These are phyloP conservation scores for Capronia epimyces DNA, from an alignment of 2,329 filamentous ascomycete species.

Conservation along the genomic window DNA sequence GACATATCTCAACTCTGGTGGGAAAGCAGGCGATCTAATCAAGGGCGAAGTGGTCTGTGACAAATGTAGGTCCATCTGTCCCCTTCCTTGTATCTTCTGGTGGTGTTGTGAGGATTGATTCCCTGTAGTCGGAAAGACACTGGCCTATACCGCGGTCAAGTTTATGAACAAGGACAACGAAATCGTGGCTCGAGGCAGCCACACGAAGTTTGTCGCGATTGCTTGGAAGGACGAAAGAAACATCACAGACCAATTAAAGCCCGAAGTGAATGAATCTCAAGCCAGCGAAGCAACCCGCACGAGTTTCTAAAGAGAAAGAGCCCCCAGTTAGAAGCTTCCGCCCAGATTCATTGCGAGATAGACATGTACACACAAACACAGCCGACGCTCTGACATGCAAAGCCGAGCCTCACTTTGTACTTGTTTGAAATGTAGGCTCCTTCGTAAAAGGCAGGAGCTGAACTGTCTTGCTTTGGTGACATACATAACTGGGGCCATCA, in stretches of 20 bases:
- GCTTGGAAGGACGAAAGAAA: conserved; percentile 61
- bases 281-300: conserved; percentile 18
- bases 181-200: conserved; percentile 59
- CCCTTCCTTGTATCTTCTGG: background rate
- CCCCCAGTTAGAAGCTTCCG: too few species aligned
- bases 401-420: too few species aligned
- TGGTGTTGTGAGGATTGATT: background rate
- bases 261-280: conserved; percentile 29
- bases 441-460: too few species aligned
- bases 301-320: conserved; percentile 5
- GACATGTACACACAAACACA: conserved; percentile 7
- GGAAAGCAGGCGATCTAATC: conserved; percentile 57
- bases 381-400: too few species aligned
- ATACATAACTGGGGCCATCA: too few species aligned
- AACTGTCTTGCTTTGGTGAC: too few species aligned
- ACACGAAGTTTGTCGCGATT: conserved; percentile 59
- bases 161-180: conserved; percentile 57
- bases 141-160: conserved; percentile 58
- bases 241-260: conserved; percentile 53
- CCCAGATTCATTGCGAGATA: too few species aligned
- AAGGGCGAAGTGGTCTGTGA: conserved; percentile 59
- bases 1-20: conserved; percentile 60
- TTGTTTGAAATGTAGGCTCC: too few species aligned
- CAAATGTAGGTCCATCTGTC: conserved; percentile 49
- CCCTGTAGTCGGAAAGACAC: conserved; percentile 56